phyloP scores from a whole-genome alignment of 192 early-diverging fungal species.

The Backusella mclennaniae region DNA sequence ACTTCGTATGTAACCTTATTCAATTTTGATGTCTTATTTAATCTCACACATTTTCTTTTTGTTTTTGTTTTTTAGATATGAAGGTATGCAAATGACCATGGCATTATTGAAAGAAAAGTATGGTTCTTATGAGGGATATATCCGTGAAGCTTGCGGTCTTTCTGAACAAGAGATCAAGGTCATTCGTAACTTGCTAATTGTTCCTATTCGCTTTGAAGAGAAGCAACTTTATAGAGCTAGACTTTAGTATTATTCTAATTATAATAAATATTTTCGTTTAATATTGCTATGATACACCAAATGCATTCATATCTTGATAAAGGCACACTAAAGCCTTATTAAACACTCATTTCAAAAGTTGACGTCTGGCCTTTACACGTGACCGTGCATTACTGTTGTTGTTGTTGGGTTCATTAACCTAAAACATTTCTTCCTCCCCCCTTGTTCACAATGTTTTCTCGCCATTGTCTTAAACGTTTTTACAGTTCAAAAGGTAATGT shows the following conservation, averaged over 20 bases:
- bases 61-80: not conserved
- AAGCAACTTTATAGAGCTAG: slow-evolving; percentile 24
- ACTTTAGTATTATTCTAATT: not conserved
- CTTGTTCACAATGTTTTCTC: not conserved
- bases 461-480: not conserved
- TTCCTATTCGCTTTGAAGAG: slow-evolving; percentile 42
- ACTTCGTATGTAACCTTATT: slow-evolving; percentile 9
- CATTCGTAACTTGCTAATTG: slow-evolving; percentile 41
- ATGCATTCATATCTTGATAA: not conserved
- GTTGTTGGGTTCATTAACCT: not conserved
- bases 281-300: not conserved
- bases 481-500: not conserved
- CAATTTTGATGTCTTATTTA: not conserved
- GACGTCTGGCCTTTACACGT: not conserved
- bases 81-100: slow-evolving; percentile 33
- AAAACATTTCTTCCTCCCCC: not conserved
- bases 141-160: slow-evolving; percentile 38
- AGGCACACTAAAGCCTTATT: not conserved
- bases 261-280: not conserved
- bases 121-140: slow-evolving; percentile 48
- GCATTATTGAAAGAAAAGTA: slow-evolving; percentile 41
- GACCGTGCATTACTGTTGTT: not conserved
- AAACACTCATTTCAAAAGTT: too few species aligned
- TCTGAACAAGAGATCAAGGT: slow-evolving; percentile 36
- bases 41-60: not conserved